Conservation (phyloP, 495 filamentous ascomycete genomes). For the Penicillium paradoxum region DNA sequence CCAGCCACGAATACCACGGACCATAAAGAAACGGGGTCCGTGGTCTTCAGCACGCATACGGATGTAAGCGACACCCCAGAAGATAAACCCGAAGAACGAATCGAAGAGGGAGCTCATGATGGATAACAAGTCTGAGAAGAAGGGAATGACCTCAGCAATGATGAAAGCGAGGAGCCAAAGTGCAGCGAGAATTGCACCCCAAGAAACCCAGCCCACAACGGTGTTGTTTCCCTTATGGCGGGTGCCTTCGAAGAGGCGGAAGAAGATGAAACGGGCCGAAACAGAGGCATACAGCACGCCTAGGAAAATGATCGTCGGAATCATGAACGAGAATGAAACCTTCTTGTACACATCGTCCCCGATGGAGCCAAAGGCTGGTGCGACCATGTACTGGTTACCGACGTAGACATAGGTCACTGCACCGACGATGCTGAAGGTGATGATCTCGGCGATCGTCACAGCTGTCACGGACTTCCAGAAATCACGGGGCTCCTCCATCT, state of each 20-base stretch:
- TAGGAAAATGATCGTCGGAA: slow-evolving; percentile 84
- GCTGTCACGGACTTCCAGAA: slow-evolving; percentile 88
- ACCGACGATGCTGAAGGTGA: slow-evolving; percentile 74
- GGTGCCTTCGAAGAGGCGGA: slow-evolving; percentile 72
- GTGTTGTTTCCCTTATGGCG: slow-evolving; percentile 75
- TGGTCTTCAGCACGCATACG: slow-evolving; percentile 71
- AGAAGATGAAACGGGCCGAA: slow-evolving; percentile 81
- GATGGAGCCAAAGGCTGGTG: slow-evolving; percentile 78
- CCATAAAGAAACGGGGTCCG: slow-evolving; percentile 54
- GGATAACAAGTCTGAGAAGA: slow-evolving; percentile 78
- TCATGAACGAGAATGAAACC: slow-evolving; percentile 85
- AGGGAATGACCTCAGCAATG: slow-evolving; percentile 84
- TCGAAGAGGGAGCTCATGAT: slow-evolving; percentile 90
- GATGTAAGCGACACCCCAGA: slow-evolving; percentile 86
- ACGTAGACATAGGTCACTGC: slow-evolving; percentile 74
- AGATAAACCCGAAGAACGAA: slow-evolving; percentile 91
- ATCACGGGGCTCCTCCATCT: slow-evolving; percentile 81
- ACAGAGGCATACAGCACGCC: slow-evolving; percentile 86
- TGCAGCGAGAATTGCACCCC: slow-evolving; percentile 65
- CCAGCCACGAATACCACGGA: slow-evolving; percentile 56
- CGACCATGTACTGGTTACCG: slow-evolving; percentile 75
- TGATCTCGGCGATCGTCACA: slow-evolving; percentile 78
- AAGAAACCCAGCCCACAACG: slow-evolving; percentile 71
- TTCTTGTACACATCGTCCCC: slow-evolving; percentile 69
- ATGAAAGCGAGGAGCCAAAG: slow-evolving; percentile 78